These are phyloP conservation scores for Phytophthora hybrid DNA, from an alignment of 352 stramenopile species.

Conservation along the genomic window DNA sequence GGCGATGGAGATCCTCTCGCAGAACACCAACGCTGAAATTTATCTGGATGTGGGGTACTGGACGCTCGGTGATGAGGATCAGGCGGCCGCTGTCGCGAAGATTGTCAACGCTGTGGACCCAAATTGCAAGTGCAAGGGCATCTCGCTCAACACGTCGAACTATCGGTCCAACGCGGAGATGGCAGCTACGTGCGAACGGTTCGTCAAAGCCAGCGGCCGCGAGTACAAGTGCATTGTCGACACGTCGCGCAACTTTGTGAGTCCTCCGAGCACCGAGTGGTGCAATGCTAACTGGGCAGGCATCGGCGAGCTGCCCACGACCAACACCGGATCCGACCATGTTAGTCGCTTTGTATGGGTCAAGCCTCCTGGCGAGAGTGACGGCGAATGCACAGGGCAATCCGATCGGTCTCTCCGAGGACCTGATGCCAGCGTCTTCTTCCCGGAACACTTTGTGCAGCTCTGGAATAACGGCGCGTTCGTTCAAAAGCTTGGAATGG, in stretches of 20 bases:
- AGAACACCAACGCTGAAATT: slow-evolving; percentile 61
- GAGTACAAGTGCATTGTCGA: slow-evolving; percentile 59
- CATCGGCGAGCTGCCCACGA: slow-evolving; percentile 48
- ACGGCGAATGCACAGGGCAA: slow-evolving; percentile 48
- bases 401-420: slow-evolving; percentile 44
- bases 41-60: slow-evolving; percentile 74
- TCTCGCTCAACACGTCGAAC: slow-evolving; percentile 69
- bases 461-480: slow-evolving; percentile 69
- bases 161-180: slow-evolving; percentile 55
- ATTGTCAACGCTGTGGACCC: slow-evolving; percentile 44
- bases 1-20: slow-evolving; percentile 55
- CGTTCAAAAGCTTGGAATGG: slow-evolving; percentile 39
- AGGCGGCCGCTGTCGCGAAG: slow-evolving; percentile 35
- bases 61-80: slow-evolving; percentile 43
- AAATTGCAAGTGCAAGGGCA: slow-evolving; percentile 44
- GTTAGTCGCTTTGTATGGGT: slow-evolving; percentile 55
- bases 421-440: slow-evolving; percentile 57
- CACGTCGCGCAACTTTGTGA: slow-evolving; percentile 46
- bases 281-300: slow-evolving; percentile 52
- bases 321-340: slow-evolving; percentile 37
- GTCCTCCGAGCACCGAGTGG: slow-evolving; percentile 40
- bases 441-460: slow-evolving; percentile 53
- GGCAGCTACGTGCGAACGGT: slow-evolving; percentile 34
- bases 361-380: slow-evolving; percentile 57
- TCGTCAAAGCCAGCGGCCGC: slow-evolving; percentile 36